A percentile compares a stretch with the other conserved stretches of the same genome.
phyloP scores from a whole-genome alignment of 2,329 filamentous ascomycete genomes.

The Corynespora cassiicola region DNA sequence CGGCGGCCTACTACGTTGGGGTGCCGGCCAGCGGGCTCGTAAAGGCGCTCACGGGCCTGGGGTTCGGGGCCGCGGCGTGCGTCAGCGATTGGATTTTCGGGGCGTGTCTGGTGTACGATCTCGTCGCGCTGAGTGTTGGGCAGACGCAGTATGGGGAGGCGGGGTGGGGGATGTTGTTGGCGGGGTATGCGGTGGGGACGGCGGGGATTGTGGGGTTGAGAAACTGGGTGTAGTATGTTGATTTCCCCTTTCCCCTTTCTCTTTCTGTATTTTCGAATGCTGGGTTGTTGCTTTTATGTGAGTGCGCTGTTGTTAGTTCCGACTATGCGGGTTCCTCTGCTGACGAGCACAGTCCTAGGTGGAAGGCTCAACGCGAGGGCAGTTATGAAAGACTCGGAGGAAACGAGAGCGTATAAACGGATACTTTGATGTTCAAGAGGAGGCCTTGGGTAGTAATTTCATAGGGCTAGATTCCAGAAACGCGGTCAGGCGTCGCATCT shows the following conservation, averaged over 20 bases:
- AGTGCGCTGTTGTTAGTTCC: no score
- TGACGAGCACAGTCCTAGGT: conserved; percentile 34
- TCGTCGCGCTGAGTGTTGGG: conserved; percentile 61
- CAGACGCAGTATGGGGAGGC: no score
- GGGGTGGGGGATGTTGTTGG: conserved; percentile 60
- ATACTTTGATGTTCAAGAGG: no score
- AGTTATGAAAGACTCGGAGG: conserved; percentile 25
- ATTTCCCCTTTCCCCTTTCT: no score
- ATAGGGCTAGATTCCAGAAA: no score
- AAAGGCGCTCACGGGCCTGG: conserved; percentile 61
- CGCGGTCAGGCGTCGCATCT: no score
- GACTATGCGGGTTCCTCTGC: conserved; percentile 8
- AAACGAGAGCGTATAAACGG: no score
- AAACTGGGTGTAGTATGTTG: conserved; percentile 61
- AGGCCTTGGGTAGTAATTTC: no score
- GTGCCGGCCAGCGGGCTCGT: conserved; percentile 54
- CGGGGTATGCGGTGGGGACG: conserved; percentile 57
- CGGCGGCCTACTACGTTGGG: conserved; percentile 62
- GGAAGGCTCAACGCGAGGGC: conserved; percentile 25
- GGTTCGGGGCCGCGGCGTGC: conserved; percentile 57
- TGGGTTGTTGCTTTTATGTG: no score
- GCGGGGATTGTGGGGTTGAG: conserved; percentile 61
- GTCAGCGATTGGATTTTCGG: conserved; percentile 67
- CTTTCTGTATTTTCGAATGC: no score
- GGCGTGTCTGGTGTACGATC: conserved; percentile 64